Base-by-base conservation (phyloP, 1,284 basidiomycete genomes). In the Prillingera fragicola region DNA sequence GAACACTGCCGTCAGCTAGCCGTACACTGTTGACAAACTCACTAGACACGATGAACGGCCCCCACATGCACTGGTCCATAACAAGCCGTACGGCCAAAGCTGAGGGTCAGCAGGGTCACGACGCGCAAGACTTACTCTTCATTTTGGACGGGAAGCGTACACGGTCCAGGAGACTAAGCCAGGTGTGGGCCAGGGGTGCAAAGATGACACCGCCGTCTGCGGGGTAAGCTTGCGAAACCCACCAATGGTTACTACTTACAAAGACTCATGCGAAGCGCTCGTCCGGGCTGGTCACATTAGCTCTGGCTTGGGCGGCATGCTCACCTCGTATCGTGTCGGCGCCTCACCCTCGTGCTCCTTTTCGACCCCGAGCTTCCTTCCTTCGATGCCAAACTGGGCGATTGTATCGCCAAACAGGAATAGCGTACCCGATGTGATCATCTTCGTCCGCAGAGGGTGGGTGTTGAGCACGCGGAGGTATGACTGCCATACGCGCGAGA, bases 1-100 rank as follows among this genome's bases (percentile, higher is more conserved):
- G 54, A 69, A 67, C 51, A 59, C 63, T 63, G 44, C 3, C 5
- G 27, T 39, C 15, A 45, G 35, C 15, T 3, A n/a, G 10, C 8
- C 18, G 14, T 27, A 22, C 27, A 25, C 9, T n/a, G 19, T n/a
- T 13, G 22, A 15, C 18, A 21, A 19, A 1, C 13, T 9, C 1
- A 33, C 43, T 15, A 48, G 46, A 18, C 3, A 6, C 4, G 17
- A 25, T 28, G 6, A 19, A 7, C n/a, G 17, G 13, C 23, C 1
- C 8, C 7, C 7, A 29, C 28, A 12, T 29, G 28, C 28, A 29
- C 28, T 29, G 13, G 15, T 17, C 4, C 33, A 29, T 5, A 8
- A 41, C 39, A 41, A 7, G 12, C 19, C 5, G 31, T n/a, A 7
- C 33, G 31, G 4, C 39, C 22, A 6, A 41, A 24, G 4, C 31